Base-by-base conservation (phyloP, 2,329 filamentous ascomycete genomes). In the Exophiala lecanii-corni region DNA sequence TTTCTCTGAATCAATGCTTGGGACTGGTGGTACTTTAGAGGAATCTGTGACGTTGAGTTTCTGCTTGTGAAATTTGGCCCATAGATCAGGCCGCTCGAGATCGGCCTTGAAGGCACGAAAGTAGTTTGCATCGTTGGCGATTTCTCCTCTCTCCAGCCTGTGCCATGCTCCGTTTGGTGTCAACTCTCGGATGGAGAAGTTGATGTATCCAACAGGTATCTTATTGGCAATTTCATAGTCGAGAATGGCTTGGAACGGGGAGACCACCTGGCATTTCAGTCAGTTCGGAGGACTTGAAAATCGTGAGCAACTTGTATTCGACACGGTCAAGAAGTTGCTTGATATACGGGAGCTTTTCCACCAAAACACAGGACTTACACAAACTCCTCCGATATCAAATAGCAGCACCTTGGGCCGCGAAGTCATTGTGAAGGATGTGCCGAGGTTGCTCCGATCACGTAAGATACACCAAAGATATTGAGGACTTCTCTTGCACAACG, bases 311-410 rank as follows among this genome's bases (percentile, higher is more conserved):
- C n/a, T n/a, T n/a, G n/a, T n/a, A n/a, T n/a, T n/a, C n/a, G n/a
- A n/a, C n/a, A n/a, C n/a, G n/a, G n/a, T n/a, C n/a, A n/a, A n/a
- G n/a, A n/a, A n/a, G n/a, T n/a, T n/a, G n/a, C n/a, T n/a, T n/a
- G n/a, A n/a, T n/a, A n/a, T n/a, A n/a, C n/a, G n/a, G n/a, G n/a
- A n/a, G n/a, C n/a, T n/a, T n/a, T n/a, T n/a, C n/a, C n/a, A n/a
- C n/a, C n/a, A n/a, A n/a, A n/a, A n/a, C n/a, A n/a, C n/a, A 26
- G 23, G 48, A 81, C 87, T 74, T 83, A 95, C 91, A 74, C 88
- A 94, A 56, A 98, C 92, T 50, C 92, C 92, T 28, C 92, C 92
- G 55, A 98, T 92, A 66, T 98, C 92, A 64, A 97, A 97, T 16
- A 98, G 73, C 21, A 94, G 70, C 42, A 86, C 86, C 56, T 85